Percentiles rank a stretch among this genome's conserved stretches.
These are phyloP conservation scores for Discostella pseudostelligera DNA, from an alignment of 108 stramenopile species.

Conservation along the genomic window DNA sequence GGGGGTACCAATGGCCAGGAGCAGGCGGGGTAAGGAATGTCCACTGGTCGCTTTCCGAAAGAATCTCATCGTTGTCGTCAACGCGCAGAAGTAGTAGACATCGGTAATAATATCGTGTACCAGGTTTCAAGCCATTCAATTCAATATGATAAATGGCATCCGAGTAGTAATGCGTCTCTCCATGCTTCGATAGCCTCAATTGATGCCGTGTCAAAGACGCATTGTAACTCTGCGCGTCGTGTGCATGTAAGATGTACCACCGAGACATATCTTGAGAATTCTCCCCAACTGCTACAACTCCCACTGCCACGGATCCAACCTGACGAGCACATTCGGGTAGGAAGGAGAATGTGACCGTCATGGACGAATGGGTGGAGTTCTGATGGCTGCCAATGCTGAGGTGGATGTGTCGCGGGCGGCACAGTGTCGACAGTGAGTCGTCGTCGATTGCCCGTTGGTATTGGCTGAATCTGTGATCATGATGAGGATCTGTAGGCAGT, in stretches of 20 bases:
- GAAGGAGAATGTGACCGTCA: conserved; percentile 30
- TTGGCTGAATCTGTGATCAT: too few species aligned
- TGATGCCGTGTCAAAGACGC: conserved; percentile 19
- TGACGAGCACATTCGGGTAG: conserved; percentile 15
- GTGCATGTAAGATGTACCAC: conserved; percentile 6
- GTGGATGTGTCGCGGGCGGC: conserved; percentile 32
- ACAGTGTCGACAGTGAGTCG: not conserved
- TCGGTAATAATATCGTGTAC: conserved; percentile 63
- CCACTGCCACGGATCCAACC: not conserved
- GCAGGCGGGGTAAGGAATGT: conserved; percentile 30
- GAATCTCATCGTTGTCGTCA: not conserved
- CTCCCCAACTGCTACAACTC: conserved; percentile 22
- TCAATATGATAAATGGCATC: conserved; percentile 56
- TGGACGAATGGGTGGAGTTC: conserved; percentile 26
- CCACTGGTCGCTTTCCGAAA: conserved; percentile 20
- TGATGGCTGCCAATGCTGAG: conserved; percentile 25
- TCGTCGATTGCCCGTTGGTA: too few species aligned
- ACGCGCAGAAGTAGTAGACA: conserved; percentile 22
- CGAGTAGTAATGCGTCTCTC: conserved; percentile 29
- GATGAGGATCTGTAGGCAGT: too few species aligned
- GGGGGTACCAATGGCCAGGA: conserved; percentile 28
- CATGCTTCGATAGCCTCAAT: conserved; percentile 10
- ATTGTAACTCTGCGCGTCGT: conserved; percentile 27
- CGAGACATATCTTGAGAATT: conserved; percentile 2
- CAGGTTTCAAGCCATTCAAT: conserved; percentile 55